Conservation (phyloP, 805 yeast genomes). For the Blastobotrys attinorum region DNA sequence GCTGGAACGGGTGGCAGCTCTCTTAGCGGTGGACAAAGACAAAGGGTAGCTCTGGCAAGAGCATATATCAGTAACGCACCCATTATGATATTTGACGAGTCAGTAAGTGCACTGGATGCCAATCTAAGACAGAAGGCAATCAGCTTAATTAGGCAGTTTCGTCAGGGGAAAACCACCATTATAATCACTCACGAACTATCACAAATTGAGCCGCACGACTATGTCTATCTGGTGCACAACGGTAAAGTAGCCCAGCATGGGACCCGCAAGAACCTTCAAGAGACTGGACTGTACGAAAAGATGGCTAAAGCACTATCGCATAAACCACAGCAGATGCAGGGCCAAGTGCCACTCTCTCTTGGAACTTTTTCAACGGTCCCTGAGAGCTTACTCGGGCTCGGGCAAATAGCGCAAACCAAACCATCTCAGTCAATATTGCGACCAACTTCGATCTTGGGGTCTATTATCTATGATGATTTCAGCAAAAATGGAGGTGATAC, state of each 20-base stretch:
- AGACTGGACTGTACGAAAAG: background rate
- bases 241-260: constrained; percentile 40
- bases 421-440: too few species aligned
- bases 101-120: constrained; percentile 72
- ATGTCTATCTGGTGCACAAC: constrained; percentile 48
- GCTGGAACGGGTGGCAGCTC: constrained; percentile 40
- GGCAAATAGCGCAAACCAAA: too few species aligned
- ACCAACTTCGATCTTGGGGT: too few species aligned
- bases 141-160: constrained; percentile 46
- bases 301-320: background rate
- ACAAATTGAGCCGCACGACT: constrained; percentile 50
- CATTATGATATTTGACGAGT: constrained; percentile 76
- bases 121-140: constrained; percentile 39
- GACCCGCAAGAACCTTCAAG: constrained; percentile 5
- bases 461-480: too few species aligned
- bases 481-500: too few species aligned
- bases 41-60: constrained; percentile 75
- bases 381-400: too few species aligned
- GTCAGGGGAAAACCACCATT: constrained; percentile 67
- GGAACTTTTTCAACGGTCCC: too few species aligned
- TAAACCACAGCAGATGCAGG: too few species aligned
- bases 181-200: constrained; percentile 70
- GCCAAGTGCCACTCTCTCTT: too few species aligned
- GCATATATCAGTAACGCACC: constrained; percentile 70
- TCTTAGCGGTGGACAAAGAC: constrained; percentile 89